Base-by-base conservation (phyloP, 2,329 filamentous ascomycete genomes). In the Fusarium napiforme region DNA sequence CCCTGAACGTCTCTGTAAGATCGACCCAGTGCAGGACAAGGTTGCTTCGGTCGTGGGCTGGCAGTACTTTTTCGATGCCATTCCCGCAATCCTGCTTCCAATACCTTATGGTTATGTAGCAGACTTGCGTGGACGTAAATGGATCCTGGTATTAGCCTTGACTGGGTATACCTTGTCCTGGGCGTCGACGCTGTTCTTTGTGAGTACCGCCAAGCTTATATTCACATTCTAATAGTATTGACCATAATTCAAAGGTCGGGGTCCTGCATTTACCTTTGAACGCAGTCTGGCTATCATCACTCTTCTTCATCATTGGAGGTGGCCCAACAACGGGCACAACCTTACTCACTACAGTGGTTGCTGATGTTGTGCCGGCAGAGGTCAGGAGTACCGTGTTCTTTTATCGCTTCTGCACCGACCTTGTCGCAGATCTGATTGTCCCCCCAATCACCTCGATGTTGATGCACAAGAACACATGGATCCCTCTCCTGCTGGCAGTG, bases 21-120 rank as follows among this genome's bases (percentile, higher is more conserved):
- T 53, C n/a, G 28, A 60, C 4, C 39, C 26, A 1, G 45, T 60
- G 47, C 57, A 60, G 45, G 57, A 60, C 57, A 53, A 60, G 26
- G 57, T 60, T 11, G 57, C 57, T 36, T 60, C 36, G 36, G 45
- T 60, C 18, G 57, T 60, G 11, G 57, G 57, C n/a, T 60, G 57
- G 57, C 45, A 60, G 57, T 60, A 60, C 26, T 60, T 60, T 60
- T 60, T 60, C 12, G 57, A 60, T 60, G 57, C 57, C 9, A 60
- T 60, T 19, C 57, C 57, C 26, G 45, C 57, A 1, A 60, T 60
- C 16, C 11, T 60, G 28, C 45, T 60, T 60, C 57, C 57, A 15
- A 60, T 60, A 4, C 57, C 57, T 16, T 60, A 53, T 11, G 45
- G 45, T 5, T 60, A 60, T 34, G 36, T 60, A 1, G 57, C 57